phyloP scores from a whole-genome alignment of 805 yeast genomes.

The Starmerella apicola region DNA sequence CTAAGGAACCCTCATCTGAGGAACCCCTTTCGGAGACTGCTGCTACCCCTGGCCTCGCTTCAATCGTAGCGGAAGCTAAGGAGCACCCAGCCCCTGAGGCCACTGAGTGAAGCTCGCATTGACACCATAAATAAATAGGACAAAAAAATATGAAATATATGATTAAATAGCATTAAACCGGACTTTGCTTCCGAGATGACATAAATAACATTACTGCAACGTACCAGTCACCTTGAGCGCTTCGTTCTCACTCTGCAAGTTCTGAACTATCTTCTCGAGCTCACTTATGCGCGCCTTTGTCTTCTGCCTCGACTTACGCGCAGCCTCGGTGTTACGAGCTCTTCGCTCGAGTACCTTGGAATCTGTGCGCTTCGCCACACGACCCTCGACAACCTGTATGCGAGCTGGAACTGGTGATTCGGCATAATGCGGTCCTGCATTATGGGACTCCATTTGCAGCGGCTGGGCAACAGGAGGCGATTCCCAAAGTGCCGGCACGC shows the following conservation, averaged over 20 bases:
- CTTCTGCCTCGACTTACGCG: conserved; percentile 86
- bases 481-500: too few species aligned
- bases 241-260: conserved; percentile 42
- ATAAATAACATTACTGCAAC: too few species aligned
- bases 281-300: conserved; percentile 79
- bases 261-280: conserved; percentile 65
- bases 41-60: neutral
- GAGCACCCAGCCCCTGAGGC: neutral
- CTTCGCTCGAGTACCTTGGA: conserved; percentile 37
- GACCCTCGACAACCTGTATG: neutral
- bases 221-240: conserved; percentile 50
- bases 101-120: too few species aligned
- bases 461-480: too few species aligned
- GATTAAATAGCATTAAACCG: neutral
- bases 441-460: too few species aligned
- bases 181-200: too few species aligned
- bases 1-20: neutral
- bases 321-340: conserved; percentile 87
- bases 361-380: conserved; percentile 13
- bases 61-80: neutral
- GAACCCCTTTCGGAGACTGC: neutral
- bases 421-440: too few species aligned
- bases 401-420: neutral
- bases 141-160: neutral
- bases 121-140: neutral